Base-by-base conservation (phyloP, 371 early-diverging fungal species). In the Enterocytospora artemiae region DNA sequence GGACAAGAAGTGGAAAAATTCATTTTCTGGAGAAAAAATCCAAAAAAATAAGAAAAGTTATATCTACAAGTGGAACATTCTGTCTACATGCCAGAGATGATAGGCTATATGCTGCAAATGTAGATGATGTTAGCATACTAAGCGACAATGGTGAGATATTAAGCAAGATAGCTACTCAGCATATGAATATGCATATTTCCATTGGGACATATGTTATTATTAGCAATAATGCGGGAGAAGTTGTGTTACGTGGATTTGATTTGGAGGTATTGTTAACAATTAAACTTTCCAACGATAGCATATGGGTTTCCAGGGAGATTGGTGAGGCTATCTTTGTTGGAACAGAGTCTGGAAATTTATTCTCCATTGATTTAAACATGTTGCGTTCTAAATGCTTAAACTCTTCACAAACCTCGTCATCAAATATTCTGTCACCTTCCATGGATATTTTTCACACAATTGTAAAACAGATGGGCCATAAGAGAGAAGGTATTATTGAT, bases 101-200 rank as follows among this genome's bases (percentile, higher is more conserved):
- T n/a, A 48, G 28, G 18, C 12, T 69, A n/a, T 63, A 56, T 48
- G 39, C 41, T n/a, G 57, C 64, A n/a, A 56, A 53, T 2, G 31
- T 39, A 27, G 32, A 34, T 9, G 41, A 54, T 27, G 12, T 69
- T 37, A 22, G 28, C 0, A 36, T 39, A 24, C 30, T 34, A 1
- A 22, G 43, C 50, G 14, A 39, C 3, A 5, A 0, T 1, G n/a
- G n/a, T n/a, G 27, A 41, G 7, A 16, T 20, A 18, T 0, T 57
- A n/a, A 12, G 20, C 4, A 37, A 53, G 31, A 25, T 16, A n/a
- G 12, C 32, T 7, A 69, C 69, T 4, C 4, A 9, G 14, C 14
- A 30, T 20, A 27, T 63, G 3, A 69, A 69, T 54, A 69, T 64
- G 25, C 63, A 53, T 54, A 28, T 67, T 1, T 39, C 22, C 33